Conservation (phyloP, 2,329 filamentous ascomycete species). For the Huntiella savannae region DNA sequence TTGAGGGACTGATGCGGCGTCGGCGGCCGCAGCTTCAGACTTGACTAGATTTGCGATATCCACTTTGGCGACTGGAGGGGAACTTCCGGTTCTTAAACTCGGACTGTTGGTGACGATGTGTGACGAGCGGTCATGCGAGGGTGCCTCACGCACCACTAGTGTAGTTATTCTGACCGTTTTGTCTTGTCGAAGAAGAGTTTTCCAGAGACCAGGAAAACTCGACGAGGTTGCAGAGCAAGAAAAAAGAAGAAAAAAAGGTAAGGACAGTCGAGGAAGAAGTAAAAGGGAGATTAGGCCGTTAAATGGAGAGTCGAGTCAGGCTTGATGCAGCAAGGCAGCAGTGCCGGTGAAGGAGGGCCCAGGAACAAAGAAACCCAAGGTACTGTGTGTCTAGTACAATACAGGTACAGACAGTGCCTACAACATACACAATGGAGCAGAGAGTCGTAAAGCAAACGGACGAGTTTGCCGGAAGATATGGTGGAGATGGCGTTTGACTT, state of each 20-base stretch:
- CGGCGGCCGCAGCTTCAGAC: slow-evolving; percentile 21
- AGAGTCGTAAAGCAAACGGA: too few species aligned
- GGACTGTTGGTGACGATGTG: neutral
- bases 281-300: neutral
- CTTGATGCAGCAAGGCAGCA: too few species aligned
- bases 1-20: slow-evolving; percentile 13
- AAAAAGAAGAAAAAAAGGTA: neutral
- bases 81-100: neutral
- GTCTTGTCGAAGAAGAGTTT: neutral
- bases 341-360: too few species aligned
- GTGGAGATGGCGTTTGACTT: too few species aligned
- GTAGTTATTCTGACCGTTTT: slow-evolving; percentile 8
- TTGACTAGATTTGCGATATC: slow-evolving; percentile 87
- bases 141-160: slow-evolving; percentile 10
- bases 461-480: too few species aligned
- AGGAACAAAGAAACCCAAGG: too few species aligned
- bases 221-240: neutral
- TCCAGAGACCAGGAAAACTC: slow-evolving; percentile 4
- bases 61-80: slow-evolving; percentile 47
- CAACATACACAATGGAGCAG: too few species aligned
- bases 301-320: neutral
- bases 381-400: too few species aligned
- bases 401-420: too few species aligned
- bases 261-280: neutral
- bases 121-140: slow-evolving; percentile 6